Base-by-base conservation (phyloP, 192 early-diverging fungal species). In the Coemansia sp. region DNA sequence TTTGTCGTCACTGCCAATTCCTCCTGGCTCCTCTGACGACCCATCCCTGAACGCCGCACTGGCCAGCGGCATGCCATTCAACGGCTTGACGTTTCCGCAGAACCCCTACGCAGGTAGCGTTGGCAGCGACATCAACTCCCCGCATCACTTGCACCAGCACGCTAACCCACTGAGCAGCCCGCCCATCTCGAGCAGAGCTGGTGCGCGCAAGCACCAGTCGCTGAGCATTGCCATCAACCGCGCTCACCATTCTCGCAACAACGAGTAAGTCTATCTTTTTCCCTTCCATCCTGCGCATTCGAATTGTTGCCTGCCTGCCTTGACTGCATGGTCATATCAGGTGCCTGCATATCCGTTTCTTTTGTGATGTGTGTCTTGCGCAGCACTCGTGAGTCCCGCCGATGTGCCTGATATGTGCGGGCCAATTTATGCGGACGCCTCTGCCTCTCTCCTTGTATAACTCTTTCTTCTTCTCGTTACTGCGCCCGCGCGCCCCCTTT, bases 211-310 rank as follows among this genome's bases (percentile, higher is more conserved):
- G 64, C 75, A 67, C 24, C 80, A 83, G 76, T 75, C 80, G 67
- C 72, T 83, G 36, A 76, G 72, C 72, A 71, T 83, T 17, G 72
- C 75, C 64, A 63, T 83, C 56, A 63, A 60, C 48, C 75, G 71
- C 50, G 51, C 50, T 31, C 46, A 61, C 39, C 45, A 31, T 50
- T 55, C 55, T 58, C 55, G 55, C 55, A 58, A 34, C 55, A 34
- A 72, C 53, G 80, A 83, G 80, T 83, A 83, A 83, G 80, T 77
- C 11, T 27, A 36, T 36, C 7, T 46, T 19, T 46, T 13, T 34
- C 41, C 41, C 59, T 13, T 34, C 9, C 34, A 36, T 36, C 34
- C 34, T 36, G 34, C 34, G 5, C 34, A 39, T 38, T 68, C 53
- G 41, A 13, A 15, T 27, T 51, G 56, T 22, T 38, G 53, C 41